Evolutionary conservation across 306 rosid genomes (phyloP).

Genomic region (Potentilla sterilis): DNA sequence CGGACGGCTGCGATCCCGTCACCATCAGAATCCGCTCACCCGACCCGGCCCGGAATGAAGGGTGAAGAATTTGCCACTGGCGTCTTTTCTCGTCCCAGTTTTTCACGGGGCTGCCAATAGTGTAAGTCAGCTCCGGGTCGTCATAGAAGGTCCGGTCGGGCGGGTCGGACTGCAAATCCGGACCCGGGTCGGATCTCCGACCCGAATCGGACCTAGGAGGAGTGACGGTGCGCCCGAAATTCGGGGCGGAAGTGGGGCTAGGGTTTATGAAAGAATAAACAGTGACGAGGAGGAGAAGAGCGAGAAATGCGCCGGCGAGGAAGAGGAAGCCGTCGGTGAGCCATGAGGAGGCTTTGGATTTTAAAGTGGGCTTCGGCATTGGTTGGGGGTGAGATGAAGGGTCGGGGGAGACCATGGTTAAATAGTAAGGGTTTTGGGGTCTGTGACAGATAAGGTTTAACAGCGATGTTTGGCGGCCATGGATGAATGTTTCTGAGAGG

Average conservation of each 20-base stretch:
- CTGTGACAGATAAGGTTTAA: neutral
- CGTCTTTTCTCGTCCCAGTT: constrained; percentile 72
- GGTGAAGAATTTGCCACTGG: constrained; percentile 61
- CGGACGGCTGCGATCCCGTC: constrained; percentile 74
- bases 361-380: constrained; percentile 45
- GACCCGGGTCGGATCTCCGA: neutral
- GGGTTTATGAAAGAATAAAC: constrained; percentile 42
- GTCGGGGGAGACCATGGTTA: constrained; percentile 48
- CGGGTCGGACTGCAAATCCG: constrained; percentile 39
- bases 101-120: constrained; percentile 43
- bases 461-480: neutral
- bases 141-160: constrained; percentile 58
- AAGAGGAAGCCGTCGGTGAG: constrained; percentile 51
- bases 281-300: constrained; percentile 57
- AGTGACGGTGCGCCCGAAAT: neutral
- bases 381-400: constrained; percentile 17
- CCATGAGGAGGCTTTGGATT: constrained; percentile 42
- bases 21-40: constrained; percentile 36
- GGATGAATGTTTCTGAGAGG: neutral
- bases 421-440: neutral
- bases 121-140: constrained; percentile 56
- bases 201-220: neutral
- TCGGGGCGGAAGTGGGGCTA: constrained; percentile 18
- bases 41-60: constrained; percentile 42
- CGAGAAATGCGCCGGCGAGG: constrained; percentile 56